phyloP scores from a whole-genome alignment of 2,329 filamentous ascomycete genomes.

The Sporothrix curviconia region DNA sequence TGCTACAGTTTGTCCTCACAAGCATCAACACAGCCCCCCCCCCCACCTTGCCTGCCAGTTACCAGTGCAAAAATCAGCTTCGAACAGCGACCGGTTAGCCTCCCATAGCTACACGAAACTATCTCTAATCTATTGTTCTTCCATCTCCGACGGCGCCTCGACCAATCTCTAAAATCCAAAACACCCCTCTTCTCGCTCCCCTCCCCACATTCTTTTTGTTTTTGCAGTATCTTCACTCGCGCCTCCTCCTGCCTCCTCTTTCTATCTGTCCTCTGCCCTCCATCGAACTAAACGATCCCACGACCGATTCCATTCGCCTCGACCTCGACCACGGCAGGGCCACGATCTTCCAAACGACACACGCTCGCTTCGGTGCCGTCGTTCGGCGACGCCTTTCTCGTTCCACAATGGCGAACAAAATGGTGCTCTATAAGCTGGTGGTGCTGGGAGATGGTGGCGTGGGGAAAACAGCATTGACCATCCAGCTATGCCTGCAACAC shows the following conservation, averaged over 20 bases:
- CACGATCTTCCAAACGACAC: background rate
- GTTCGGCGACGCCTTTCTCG: conserved; percentile 9
- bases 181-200: conserved; percentile 10
- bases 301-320: background rate
- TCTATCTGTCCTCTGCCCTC: background rate
- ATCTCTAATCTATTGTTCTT: conserved; percentile 15
- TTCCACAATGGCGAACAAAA: conserved; percentile 73
- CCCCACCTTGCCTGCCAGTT: conserved; percentile 1
- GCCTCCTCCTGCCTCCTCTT: background rate
- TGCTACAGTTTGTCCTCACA: background rate
- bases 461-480: conserved; percentile 88
- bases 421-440: conserved; percentile 94
- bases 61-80: background rate
- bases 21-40: background rate
- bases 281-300: background rate
- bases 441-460: conserved; percentile 91
- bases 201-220: conserved; percentile 11
- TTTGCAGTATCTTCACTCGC: conserved; percentile 3
- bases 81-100: background rate
- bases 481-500: conserved; percentile 95
- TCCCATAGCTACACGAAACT: conserved; percentile 1
- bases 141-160: conserved; percentile 17
- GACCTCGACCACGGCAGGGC: background rate
- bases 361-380: conserved; percentile 9
- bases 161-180: conserved; percentile 9